phyloP scores from a whole-genome alignment of 768 basidiomycete species.

The Trametes cubensis region DNA sequence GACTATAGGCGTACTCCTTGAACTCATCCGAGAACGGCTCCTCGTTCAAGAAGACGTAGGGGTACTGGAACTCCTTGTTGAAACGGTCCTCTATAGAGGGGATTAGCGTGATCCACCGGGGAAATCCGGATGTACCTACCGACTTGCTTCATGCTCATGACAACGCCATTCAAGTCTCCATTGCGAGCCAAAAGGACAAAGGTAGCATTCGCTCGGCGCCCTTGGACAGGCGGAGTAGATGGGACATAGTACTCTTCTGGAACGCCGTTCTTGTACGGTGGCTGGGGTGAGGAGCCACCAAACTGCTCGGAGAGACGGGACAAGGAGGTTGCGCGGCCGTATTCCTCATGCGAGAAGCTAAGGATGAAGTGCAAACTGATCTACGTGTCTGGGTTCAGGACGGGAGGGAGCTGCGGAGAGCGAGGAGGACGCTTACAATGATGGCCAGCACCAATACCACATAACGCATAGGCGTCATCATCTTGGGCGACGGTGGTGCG shows the following conservation, averaged over 20 bases:
- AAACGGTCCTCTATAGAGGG: slow-evolving; percentile 47
- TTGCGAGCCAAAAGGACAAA: slow-evolving; percentile 58
- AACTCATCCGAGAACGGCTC: slow-evolving; percentile 75
- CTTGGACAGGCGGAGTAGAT: slow-evolving; percentile 18
- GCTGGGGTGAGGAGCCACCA: slow-evolving; percentile 27
- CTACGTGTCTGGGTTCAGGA: slow-evolving; percentile 35
- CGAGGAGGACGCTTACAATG: slow-evolving; percentile 31
- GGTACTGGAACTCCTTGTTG: slow-evolving; percentile 68
- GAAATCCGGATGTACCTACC: slow-evolving; percentile 30
- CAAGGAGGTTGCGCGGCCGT: slow-evolving; percentile 49
- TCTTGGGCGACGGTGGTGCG: slow-evolving; percentile 31
- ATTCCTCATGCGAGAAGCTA: slow-evolving; percentile 51
- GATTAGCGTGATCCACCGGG: not conserved
- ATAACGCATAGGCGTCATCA: slow-evolving; percentile 67
- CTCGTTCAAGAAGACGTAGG: slow-evolving; percentile 87
- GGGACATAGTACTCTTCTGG: slow-evolving; percentile 40
- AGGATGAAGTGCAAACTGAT: slow-evolving; percentile 59
- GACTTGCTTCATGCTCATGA: slow-evolving; percentile 56
- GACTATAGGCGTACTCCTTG: slow-evolving; percentile 50
- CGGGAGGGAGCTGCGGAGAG: not conserved
- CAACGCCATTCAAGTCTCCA: slow-evolving; percentile 45
- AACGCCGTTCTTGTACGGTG: slow-evolving; percentile 61
- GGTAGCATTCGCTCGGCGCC: slow-evolving; percentile 54
- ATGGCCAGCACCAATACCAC: slow-evolving; percentile 45
- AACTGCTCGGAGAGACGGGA: slow-evolving; percentile 39